Conservation (phyloP, 2,329 filamentous ascomycete genomes). For the Alternaria rosae region DNA sequence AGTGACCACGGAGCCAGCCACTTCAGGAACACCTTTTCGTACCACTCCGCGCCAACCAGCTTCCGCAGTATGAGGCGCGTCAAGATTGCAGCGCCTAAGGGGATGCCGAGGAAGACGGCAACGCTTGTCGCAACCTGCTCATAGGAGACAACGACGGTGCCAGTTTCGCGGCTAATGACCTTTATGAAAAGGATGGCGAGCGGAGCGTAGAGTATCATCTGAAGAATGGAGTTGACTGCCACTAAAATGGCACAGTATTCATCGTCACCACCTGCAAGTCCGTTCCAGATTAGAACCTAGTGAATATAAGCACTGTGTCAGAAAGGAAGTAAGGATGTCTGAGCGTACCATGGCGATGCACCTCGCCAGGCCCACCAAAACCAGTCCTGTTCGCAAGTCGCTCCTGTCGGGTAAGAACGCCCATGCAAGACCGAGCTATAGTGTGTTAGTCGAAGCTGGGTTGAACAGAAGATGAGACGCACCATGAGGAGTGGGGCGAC, state of each 20-base stretch:
- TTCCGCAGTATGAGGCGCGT: slow-evolving; percentile 69
- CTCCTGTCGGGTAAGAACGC: slow-evolving; percentile 46
- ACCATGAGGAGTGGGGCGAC: slow-evolving; percentile 82
- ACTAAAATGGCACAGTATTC: slow-evolving; percentile 73
- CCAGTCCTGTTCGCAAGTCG: slow-evolving; percentile 64
- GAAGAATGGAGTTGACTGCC: slow-evolving; percentile 50
- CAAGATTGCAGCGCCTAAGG: slow-evolving; percentile 74
- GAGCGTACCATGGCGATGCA: slow-evolving; percentile 79
- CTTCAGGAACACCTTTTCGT: slow-evolving; percentile 69
- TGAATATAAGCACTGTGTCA: slow-evolving; percentile 1
- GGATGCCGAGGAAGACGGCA: slow-evolving; percentile 78
- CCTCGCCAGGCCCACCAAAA: slow-evolving; percentile 77
- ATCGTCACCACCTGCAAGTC: slow-evolving; percentile 72
- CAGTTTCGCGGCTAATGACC: slow-evolving; percentile 64
- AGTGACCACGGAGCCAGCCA: slow-evolving; percentile 74
- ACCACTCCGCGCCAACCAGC: slow-evolving; percentile 64
- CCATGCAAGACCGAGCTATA: slow-evolving; percentile 69
- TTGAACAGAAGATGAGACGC: not conserved
- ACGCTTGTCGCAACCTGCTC: slow-evolving; percentile 74
- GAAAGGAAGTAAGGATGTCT: slow-evolving; percentile 52
- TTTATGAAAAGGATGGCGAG: slow-evolving; percentile 60
- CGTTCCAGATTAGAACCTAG: slow-evolving; percentile 74
- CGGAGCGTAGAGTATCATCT: slow-evolving; percentile 52
- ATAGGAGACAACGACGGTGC: slow-evolving; percentile 60
- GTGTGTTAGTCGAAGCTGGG: slow-evolving; percentile 5